Base-by-base conservation (phyloP, 306 rosid species). In the Cucumis melo region DNA sequence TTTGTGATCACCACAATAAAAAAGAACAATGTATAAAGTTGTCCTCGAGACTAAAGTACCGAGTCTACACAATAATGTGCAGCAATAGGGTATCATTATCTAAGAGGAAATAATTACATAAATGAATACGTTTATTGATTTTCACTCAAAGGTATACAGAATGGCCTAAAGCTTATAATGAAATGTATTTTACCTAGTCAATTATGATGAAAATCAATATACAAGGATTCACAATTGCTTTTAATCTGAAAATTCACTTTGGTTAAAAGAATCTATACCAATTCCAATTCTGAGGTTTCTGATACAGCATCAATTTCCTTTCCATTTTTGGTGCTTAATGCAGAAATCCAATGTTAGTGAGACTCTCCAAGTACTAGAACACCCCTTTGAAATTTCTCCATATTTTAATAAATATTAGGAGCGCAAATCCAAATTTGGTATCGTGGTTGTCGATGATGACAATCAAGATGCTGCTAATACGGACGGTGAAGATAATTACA, bases 361-460 rank as follows among this genome's bases (percentile, higher is more conserved):
- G 51, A 38, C 27, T 44, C 50, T 64, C 72, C 50, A 34, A 34
- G 14, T 44, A 68, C 74, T 23, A 39, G 32, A 70, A 42, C 58
- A 46, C 23, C 75, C 7, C 15, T 44, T 10, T 12, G 24, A 48
- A 24, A 6, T 71, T 44, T 71, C 41, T 48, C 29, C 76, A 72
- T 29, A 27, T 50, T 72, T 66, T 72, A 1, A 60, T 20, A 50
- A 16, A 72, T 5, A 50, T 72, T 72, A 23, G 0, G 58, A 72
- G 60, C 8, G 38, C 20, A 29, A 72, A 24, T 50, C 60, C 20
- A 29, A 72, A 24, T 50, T 42, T 17, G 21, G 36, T 34, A 63
- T 62, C 61, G 76, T 64, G 84, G 81, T 72, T 74, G 81, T 76
- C 29, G 77, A 78, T 53, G 75, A 29, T 67, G 75, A 48, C 5